Base-by-base conservation (phyloP, 2,329 filamentous ascomycete genomes). In the Cryphonectria carpinicola region DNA sequence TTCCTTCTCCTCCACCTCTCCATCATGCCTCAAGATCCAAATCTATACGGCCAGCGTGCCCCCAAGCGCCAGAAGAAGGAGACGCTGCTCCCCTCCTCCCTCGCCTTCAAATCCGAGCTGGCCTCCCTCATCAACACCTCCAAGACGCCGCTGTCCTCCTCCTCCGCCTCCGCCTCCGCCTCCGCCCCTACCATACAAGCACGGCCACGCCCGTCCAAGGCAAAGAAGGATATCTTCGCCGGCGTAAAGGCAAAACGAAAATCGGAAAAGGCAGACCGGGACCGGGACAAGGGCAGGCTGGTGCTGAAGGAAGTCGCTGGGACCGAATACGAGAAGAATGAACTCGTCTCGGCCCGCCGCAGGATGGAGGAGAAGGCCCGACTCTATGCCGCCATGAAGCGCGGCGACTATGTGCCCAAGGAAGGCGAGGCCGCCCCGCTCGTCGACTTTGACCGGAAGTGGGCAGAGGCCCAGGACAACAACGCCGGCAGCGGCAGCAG, bases 391-490 rank as follows among this genome's bases (percentile, higher is more conserved):
- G 92, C 93, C 52, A 91, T 99, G 89, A 97, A 97, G 81, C 88
- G 93, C 46, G 95, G 95, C n/a, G 91, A 97, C 77, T 90, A 93
- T 80, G 84, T 93, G n/a, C 84, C 87, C 22, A 86, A 87, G 69
- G 88, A 92, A 74, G 88, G 91, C 77, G 84, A 88, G 75, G 83
- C 88, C 58, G 88, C 90, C 75, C 86, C 88, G 35, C 87, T 97
- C 37, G 92, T 99, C 3, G 95, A 99, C 82, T 99, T 99, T 80
- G 96, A 98, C 81, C 87, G 92, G 72, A 99, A 98, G 82, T 98
- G 96, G 95, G 94, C 92, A 0, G 93, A 97, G 78, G 83, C 84
- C 35, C 84, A 90, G 68, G n/a, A 64, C n/a, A n/a, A 41, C 32
- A 10, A 39, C 37, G 46, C 46, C 19, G 4, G 14, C 5, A 13